Evolutionary conservation across 179 eudicot genomes (phyloP).

Genomic region (Sideroxylon spinosum): DNA sequence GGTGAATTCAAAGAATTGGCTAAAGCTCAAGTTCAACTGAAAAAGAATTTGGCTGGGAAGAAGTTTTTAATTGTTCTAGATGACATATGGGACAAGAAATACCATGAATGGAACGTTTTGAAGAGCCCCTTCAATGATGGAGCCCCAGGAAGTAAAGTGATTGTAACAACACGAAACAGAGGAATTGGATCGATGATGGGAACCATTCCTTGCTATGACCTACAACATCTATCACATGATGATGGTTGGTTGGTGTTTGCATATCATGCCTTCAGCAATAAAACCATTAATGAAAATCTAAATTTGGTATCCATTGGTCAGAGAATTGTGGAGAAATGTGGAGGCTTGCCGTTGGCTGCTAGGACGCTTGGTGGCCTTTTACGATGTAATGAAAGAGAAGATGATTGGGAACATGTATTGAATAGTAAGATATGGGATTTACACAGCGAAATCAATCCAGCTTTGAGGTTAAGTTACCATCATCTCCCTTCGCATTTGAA

Average conservation of each 20-base stretch:
- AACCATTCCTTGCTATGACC: background rate
- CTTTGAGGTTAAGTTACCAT: too few species aligned
- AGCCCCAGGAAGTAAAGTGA: conserved; percentile 15
- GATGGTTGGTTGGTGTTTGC: conserved; percentile 22
- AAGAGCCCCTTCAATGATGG: conserved; percentile 3
- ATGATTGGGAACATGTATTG: too few species aligned
- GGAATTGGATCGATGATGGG: conserved; percentile 10
- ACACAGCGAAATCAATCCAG: too few species aligned
- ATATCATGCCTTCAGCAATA: conserved; percentile 12
- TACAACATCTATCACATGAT: conserved; percentile 8
- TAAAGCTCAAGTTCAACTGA: conserved; percentile 6
- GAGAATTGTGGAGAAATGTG: conserved; percentile 19
- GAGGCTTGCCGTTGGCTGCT: conserved; percentile 20
- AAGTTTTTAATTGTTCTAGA: conserved; percentile 20
- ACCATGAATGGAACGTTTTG: conserved; percentile 8
- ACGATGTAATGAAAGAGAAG: too few species aligned
- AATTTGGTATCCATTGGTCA: conserved; percentile 7
- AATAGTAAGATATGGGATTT: too few species aligned
- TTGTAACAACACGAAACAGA: conserved; percentile 19
- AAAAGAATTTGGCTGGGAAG: background rate
- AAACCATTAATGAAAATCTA: background rate
- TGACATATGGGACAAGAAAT: conserved; percentile 20
- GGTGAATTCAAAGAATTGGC: background rate
- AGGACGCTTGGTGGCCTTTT: background rate
- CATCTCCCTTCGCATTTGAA: too few species aligned